Base-by-base conservation (phyloP, 306 rosid genomes). In the Cicer yamashitae region DNA sequence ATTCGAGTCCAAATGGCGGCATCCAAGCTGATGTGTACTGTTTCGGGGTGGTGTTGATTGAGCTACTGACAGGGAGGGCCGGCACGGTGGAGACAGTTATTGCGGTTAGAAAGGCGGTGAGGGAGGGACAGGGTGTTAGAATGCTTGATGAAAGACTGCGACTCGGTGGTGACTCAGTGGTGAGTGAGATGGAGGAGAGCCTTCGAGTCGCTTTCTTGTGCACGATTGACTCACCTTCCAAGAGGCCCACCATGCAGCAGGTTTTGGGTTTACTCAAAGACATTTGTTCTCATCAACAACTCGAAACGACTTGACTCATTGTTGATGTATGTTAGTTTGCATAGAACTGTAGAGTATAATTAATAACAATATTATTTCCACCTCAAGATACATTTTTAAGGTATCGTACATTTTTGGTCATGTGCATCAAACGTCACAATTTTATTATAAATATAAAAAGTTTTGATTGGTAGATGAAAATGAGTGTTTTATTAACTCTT, bases 241-340 rank as follows among this genome's bases (percentile, higher is more conserved):
- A 94, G 82, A 90, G 98, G 78, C 97, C 98, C 10, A 82, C 89
- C 1, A 90, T 91, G 91, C 89, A 79, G 17, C 98, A 91, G 43
- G 93, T 87, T 8, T 58, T 91, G 71, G 98, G 98, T 41, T 83
- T 91, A 79, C 90, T 94, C 39, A 90, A 88, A 75, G 93, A 94
- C 77, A 81, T 91, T 72, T 85, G 83, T 69, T 85, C 89, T 10
- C 71, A 34, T 78, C 10, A 11, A 12, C 59, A 75, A 74, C 73
- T 79, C 59, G 58, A 22, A 50, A 39, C 57, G 75, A 82, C 34
- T 67, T 67, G 67, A 80, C 77, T 63, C 71, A 58, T 1, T 51
- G 22, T 51, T 57, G 40, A 57, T 57, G 25, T 22, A 20, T 20
- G 22, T 20, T 22, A 22, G 25, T 22, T 22, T 22, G 25, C 3